Percentiles rank a stretch among this genome's conserved stretches.
Evolutionary conservation across 768 basidiomycete species (phyloP).

Genomic region (Cantharellus cinnabarinus): DNA sequence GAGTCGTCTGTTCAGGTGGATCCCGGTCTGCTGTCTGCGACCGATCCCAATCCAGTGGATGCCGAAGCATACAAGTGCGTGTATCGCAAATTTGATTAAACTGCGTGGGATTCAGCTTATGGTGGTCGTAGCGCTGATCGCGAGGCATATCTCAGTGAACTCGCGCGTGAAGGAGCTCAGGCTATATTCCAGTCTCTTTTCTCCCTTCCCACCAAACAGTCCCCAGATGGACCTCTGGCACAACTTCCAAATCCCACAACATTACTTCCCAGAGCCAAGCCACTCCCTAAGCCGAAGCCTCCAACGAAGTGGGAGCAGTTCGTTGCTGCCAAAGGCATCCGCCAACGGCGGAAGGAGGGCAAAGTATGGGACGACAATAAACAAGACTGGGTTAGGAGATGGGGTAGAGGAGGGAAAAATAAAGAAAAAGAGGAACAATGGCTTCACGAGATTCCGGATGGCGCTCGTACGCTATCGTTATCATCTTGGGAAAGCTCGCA

Average conservation of each 20-base stretch:
- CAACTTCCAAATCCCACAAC: slow-evolving; percentile 61
- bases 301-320: slow-evolving; percentile 95
- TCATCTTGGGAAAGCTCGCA: not conserved
- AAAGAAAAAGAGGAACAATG: slow-evolving; percentile 72
- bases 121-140: slow-evolving; percentile 36
- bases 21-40: slow-evolving; percentile 61
- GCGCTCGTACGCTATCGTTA: slow-evolving; percentile 43
- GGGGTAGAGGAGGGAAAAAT: slow-evolving; percentile 76
- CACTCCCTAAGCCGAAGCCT: slow-evolving; percentile 78
- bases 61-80: slow-evolving; percentile 62
- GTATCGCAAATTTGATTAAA: not conserved
- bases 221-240: slow-evolving; percentile 65
- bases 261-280: slow-evolving; percentile 73
- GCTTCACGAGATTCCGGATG: slow-evolving; percentile 74
- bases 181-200: slow-evolving; percentile 62
- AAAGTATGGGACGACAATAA: slow-evolving; percentile 86
- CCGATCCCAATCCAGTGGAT: slow-evolving; percentile 76
- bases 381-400: slow-evolving; percentile 79
- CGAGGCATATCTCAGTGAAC: slow-evolving; percentile 59
- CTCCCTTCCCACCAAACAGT: slow-evolving; percentile 52
- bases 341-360: slow-evolving; percentile 54
- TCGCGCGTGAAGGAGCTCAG: slow-evolving; percentile 70
- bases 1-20: slow-evolving; percentile 67
- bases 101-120: not conserved
- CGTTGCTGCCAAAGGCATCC: slow-evolving; percentile 85